Base-by-base conservation (phyloP, 2,329 filamentous ascomycete genomes). In the Tolypocladium tropicale region DNA sequence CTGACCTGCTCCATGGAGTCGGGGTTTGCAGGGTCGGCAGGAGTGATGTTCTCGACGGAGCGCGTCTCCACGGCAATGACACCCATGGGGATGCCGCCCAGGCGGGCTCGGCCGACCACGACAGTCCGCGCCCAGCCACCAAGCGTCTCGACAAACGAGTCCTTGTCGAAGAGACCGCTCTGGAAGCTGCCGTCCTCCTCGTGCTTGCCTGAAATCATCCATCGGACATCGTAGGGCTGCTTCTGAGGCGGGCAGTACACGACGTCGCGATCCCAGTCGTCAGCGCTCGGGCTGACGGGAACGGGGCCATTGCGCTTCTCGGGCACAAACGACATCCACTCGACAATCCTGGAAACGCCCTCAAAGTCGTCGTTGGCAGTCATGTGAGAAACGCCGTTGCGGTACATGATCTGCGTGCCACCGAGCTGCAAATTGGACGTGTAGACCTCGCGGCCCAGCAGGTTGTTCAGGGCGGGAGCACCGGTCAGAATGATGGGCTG, bases 361-460 rank as follows among this genome's bases (percentile, higher is more conserved):
- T 93, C 92, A 66, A 99, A 97, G 77, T 99, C 94, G 68, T 99
- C 93, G 64, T 88, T 89, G 67, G 94, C 94, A 63, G 93, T 96
- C 89, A 97, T 93, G 79, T 99, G 94, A 25, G 94, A 97, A 46
- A 99, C 94, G 84, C 94, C 94, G 72, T 99, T 99, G 78, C 90
- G 92, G 84, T 99, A 97, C 94, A 99, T 99, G 82, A 99, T 99
- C 76, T 99, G 94, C n/a, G 94, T 99, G 65, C 94, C 94, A 85
- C 94, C 94, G 62, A 99, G 90, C 79, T 99, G 94, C 69, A 99
- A 77, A 82, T 99, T 99, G 59, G 94, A 97, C 28, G 94, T 96
- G 78, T 99, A 99, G 33, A 99, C 93, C 75, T 99, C 94, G 64
- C 95, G 91, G 67, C 94, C 94, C 59, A 99, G 85, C 66, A 99